phyloP scores from a whole-genome alignment of 2,329 filamentous ascomycete genomes.

The Mycocentrospora acerina region DNA sequence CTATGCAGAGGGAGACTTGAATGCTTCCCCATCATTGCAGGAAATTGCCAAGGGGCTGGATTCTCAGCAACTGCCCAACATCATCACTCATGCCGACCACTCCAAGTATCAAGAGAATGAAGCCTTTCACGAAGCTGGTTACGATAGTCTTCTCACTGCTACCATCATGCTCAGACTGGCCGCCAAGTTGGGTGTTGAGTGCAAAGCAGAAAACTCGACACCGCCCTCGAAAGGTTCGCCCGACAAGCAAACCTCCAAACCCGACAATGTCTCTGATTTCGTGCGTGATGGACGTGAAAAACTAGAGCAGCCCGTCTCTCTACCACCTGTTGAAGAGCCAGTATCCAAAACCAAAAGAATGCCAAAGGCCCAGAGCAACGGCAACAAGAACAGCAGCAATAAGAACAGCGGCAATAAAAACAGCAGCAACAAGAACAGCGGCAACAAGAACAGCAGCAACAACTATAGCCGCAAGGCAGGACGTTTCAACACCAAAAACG shows the following conservation, averaged over 20 bases:
- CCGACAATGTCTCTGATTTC: constrained; percentile 6
- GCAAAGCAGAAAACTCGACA: constrained; percentile 1
- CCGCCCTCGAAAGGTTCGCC: background rate
- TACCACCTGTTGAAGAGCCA: constrained; percentile 13
- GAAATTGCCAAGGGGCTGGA: constrained; percentile 50
- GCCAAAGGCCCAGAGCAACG: constrained; percentile 12
- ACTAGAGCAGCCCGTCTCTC: constrained; percentile 10
- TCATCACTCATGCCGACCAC: constrained; percentile 37
- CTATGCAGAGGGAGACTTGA: constrained; percentile 55
- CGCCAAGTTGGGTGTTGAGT: constrained; percentile 50
- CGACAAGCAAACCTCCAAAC: constrained; percentile 6
- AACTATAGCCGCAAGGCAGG: constrained; percentile 1
- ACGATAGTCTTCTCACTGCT: constrained; percentile 63
- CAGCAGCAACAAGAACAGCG: constrained; percentile 2
- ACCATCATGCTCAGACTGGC: constrained; percentile 59
- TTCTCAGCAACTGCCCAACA: constrained; percentile 44
- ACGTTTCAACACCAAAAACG: constrained; percentile 28
- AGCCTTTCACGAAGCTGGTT: constrained; percentile 62
- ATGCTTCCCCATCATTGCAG: constrained; percentile 51
- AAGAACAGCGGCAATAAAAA: constrained; percentile 13
- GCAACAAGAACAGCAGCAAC: constrained; percentile 8
- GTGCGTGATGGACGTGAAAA: constrained; percentile 21
- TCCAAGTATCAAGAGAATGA: constrained; percentile 44
- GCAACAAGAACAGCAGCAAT: constrained; percentile 11
- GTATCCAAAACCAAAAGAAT: constrained; percentile 1